Percentiles rank a stretch among this genome's conserved stretches.
Evolutionary conservation across 2,329 filamentous ascomycete species (phyloP).

Genomic region (Ophiocordyceps unilateralis): DNA sequence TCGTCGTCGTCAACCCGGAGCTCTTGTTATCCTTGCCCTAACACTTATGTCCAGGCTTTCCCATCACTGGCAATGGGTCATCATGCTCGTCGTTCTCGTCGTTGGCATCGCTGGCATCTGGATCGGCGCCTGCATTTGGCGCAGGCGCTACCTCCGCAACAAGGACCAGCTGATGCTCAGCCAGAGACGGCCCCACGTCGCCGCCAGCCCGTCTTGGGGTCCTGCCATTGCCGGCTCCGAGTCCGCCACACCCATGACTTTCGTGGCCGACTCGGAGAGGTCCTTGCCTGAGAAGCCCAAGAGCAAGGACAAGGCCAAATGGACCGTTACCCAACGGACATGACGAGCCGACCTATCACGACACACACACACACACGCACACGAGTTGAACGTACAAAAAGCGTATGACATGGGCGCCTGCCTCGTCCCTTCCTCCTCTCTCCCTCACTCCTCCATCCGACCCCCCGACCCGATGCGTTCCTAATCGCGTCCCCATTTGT

Average conservation of each 20-base stretch:
- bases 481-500: too few species aligned
- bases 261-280: conserved; percentile 3
- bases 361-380: not conserved
- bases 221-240: conserved; percentile 11
- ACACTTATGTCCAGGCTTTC: too few species aligned
- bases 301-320: conserved; percentile 27
- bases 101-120: conserved; percentile 51
- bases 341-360: conserved; percentile 9
- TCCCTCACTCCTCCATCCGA: not conserved
- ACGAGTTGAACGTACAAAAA: not conserved
- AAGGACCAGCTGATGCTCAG: conserved; percentile 31
- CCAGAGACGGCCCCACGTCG: conserved; percentile 22
- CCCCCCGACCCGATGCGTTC: too few species aligned
- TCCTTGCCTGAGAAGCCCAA: conserved; percentile 6
- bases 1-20: too few species aligned
- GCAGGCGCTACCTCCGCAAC: conserved; percentile 55
- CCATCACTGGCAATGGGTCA: conserved; percentile 61
- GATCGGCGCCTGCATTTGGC: conserved; percentile 51
- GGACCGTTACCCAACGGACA: conserved; percentile 25
- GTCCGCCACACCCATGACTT: conserved; percentile 7
- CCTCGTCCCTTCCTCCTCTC: not conserved
- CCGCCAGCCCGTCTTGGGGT: conserved; percentile 17
- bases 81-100: conserved; percentile 61
- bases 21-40: too few species aligned
- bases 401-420: not conserved